Percentiles rank a stretch among this genome's conserved stretches.
Conservation (phyloP, 345 rosid species). For the Populus euphratica region DNA sequence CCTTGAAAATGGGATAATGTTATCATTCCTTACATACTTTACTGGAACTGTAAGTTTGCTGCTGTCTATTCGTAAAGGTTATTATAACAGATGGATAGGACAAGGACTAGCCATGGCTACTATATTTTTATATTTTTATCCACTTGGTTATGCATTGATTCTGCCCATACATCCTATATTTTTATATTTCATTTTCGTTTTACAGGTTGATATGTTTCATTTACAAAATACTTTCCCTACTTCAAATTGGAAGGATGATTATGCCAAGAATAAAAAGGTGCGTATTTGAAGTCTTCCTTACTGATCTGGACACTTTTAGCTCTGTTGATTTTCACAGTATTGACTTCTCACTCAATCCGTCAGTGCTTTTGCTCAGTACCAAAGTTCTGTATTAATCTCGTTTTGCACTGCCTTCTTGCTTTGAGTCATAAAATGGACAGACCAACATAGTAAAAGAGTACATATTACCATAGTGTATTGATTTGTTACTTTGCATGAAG, state of each 20-base stretch:
- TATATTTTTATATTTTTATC: background rate
- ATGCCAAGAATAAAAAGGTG: conserved; percentile 74
- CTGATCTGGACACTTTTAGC: background rate
- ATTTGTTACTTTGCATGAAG: background rate
- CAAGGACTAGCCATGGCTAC: background rate
- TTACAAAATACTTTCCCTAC: conserved; percentile 54
- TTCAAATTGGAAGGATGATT: conserved; percentile 79
- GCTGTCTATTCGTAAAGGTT: conserved; percentile 6
- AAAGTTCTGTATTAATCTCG: no score
- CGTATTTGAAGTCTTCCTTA: conserved; percentile 1
- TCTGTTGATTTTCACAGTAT: background rate
- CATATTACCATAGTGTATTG: background rate
- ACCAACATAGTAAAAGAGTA: background rate
- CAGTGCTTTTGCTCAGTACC: no score
- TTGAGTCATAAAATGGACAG: background rate
- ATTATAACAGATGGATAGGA: background rate
- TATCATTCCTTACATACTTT: conserved; percentile 83
- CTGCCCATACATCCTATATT: background rate
- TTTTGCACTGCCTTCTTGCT: background rate
- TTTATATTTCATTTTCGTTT: background rate
- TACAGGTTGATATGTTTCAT: conserved; percentile 86
- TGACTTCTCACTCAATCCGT: no score
- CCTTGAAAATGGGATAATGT: conserved; percentile 84
- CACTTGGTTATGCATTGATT: background rate
- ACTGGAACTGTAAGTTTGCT: conserved; percentile 83